Conservation (phyloP, 495 filamentous ascomycete genomes). For the Usnea hakonensis region DNA sequence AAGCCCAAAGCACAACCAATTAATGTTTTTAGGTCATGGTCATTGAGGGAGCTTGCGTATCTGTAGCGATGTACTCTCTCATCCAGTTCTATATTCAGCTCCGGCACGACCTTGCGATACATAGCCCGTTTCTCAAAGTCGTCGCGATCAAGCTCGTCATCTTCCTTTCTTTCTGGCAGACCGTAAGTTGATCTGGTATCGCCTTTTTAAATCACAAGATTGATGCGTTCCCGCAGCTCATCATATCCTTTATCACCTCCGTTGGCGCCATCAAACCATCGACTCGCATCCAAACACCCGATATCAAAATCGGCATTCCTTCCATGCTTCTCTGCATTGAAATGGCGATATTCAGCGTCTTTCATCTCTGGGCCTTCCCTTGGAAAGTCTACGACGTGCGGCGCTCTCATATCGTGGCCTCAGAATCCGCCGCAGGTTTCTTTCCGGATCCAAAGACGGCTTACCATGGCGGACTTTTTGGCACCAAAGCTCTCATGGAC, state of each 20-base stretch:
- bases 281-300: constrained; percentile 54
- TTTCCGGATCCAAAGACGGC: constrained; percentile 41
- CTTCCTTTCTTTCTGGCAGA: constrained; percentile 93
- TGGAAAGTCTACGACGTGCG: constrained; percentile 55
- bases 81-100: constrained; percentile 86
- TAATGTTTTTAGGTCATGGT: constrained; percentile 45
- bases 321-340: constrained; percentile 74
- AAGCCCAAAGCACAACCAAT: constrained; percentile 10
- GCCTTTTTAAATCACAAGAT: background rate
- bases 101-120: constrained; percentile 55
- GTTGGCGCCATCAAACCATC: constrained; percentile 53
- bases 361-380: constrained; percentile 80
- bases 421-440: constrained; percentile 40
- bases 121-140: constrained; percentile 75
- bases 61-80: constrained; percentile 85
- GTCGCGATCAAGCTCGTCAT: constrained; percentile 88
- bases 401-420: constrained; percentile 27
- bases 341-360: constrained; percentile 72
- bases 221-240: constrained; percentile 34
- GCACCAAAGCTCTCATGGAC: constrained; percentile 55
- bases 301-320: constrained; percentile 76
- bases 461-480: constrained; percentile 57
- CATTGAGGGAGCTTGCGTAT: constrained; percentile 65
- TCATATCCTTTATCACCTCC: constrained; percentile 64
- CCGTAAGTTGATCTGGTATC: constrained; percentile 32